These are phyloP conservation scores for Chaetomium tenue DNA, from an alignment of 495 filamentous ascomycete species.

Conservation along the genomic window DNA sequence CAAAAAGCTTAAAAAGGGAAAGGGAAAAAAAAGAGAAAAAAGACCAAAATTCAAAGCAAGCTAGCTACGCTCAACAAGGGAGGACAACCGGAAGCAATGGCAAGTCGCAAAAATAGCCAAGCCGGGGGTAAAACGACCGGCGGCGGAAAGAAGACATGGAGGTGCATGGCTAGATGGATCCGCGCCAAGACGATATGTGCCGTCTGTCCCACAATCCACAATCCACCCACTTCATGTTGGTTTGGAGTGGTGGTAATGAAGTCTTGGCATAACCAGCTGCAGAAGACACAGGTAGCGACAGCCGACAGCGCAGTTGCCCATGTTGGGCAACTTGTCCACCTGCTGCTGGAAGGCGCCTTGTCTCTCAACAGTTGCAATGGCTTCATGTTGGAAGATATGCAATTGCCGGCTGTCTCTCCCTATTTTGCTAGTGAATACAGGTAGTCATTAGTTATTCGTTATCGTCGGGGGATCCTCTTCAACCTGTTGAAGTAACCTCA, in stretches of 20 bases:
- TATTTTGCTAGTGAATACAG: no score
- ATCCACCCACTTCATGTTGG: background rate
- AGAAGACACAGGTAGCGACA: no score
- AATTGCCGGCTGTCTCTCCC: background rate
- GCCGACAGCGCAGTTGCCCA: no score
- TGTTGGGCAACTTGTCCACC: no score
- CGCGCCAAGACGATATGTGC: conserved; percentile 8
- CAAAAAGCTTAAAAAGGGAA: no score
- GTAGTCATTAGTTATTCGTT: no score
- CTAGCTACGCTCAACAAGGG: background rate
- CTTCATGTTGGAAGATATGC: no score
- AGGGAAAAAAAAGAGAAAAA: background rate
- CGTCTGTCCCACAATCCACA: conserved; percentile 1
- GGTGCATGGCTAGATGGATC: background rate
- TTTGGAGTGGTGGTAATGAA: background rate
- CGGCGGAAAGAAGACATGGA: background rate
- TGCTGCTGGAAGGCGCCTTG: no score
- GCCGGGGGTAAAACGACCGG: conserved; percentile 1
- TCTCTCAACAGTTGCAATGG: no score
- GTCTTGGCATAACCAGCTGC: conserved; percentile 5
- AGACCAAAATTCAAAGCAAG: background rate
- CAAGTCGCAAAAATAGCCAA: conserved; percentile 3
- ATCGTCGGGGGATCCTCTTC: no score
- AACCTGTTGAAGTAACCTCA: background rate
- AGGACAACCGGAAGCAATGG: background rate